Evolutionary conservation across 345 rosid species (phyloP).

Genomic region (Euphorbia peplus): DNA sequence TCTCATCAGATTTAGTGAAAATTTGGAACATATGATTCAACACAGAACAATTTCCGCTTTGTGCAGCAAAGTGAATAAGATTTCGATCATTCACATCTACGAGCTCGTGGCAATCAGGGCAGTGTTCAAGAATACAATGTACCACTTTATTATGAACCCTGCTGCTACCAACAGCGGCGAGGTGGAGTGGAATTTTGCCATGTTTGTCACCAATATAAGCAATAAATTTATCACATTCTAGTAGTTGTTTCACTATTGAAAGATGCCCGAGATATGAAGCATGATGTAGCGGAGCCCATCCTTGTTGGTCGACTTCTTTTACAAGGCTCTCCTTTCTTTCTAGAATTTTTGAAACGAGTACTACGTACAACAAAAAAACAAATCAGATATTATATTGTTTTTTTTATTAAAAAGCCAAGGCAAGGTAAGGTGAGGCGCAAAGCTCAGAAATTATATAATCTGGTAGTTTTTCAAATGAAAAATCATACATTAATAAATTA

Average conservation of each 20-base stretch:
- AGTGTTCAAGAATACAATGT: not conserved
- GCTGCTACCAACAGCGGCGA: conserved; percentile 3
- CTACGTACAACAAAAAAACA: not conserved
- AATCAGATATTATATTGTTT: too few relatives aligned
- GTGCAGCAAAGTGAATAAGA: conserved; percentile 15
- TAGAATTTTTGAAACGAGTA: conserved; percentile 12
- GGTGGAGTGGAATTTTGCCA: conserved; percentile 14
- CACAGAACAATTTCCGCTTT: not conserved
- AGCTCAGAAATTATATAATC: too few relatives aligned
- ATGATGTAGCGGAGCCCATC: conserved; percentile 25
- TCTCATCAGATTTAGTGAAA: too few relatives aligned
- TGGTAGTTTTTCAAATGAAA: too few relatives aligned
- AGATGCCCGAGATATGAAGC: conserved; percentile 3
- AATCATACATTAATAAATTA: too few relatives aligned
- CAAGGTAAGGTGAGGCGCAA: too few relatives aligned
- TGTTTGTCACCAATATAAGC: not conserved
- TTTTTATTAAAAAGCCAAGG: too few relatives aligned
- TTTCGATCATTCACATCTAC: conserved; percentile 13
- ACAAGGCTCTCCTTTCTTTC: not conserved
- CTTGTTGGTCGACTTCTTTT: conserved; percentile 12
- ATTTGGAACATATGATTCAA: not conserved
- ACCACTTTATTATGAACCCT: not conserved
- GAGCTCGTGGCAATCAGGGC: conserved; percentile 18
- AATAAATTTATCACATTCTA: not conserved
- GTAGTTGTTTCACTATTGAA: not conserved